phyloP scores from a whole-genome alignment of 352 stramenopile genomes.

The Phytophthora chlamydospora region DNA sequence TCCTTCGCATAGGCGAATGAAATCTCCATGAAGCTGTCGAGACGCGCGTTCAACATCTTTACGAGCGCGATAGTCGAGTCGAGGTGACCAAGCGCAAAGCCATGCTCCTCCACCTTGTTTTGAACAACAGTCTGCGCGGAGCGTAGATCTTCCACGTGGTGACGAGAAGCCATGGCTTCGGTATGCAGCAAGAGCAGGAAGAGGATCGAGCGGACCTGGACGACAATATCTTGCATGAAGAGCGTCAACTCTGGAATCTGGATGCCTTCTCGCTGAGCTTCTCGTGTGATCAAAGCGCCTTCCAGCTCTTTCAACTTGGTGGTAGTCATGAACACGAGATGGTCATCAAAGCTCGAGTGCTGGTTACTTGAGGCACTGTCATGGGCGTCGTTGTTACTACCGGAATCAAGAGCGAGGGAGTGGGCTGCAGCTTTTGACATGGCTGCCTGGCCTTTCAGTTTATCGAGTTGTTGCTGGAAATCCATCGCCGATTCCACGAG shows the following conservation, averaged over 20 bases:
- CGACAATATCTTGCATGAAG: conserved; percentile 51
- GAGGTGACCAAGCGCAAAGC: conserved; percentile 58
- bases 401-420: conserved; percentile 5
- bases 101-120: conserved; percentile 45
- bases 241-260: conserved; percentile 32
- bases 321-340: conserved; percentile 46
- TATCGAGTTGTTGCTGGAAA: conserved; percentile 56
- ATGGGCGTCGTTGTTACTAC: conserved; percentile 16
- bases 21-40: conserved; percentile 72
- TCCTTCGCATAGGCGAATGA: conserved; percentile 75
- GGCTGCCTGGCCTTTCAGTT: conserved; percentile 57
- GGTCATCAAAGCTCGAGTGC: conserved; percentile 46
- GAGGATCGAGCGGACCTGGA: conserved; percentile 66
- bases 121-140: conserved; percentile 37
- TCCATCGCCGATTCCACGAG: conserved; percentile 40
- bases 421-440: conserved; percentile 33
- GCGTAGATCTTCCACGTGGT: conserved; percentile 42
- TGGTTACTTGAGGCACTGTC: background rate
- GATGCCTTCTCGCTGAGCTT: conserved; percentile 24
- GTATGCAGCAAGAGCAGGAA: conserved; percentile 53
- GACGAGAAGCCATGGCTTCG: conserved; percentile 45
- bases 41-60: conserved; percentile 64
- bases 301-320: conserved; percentile 45
- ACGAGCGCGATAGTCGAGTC: conserved; percentile 57
- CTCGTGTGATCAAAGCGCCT: conserved; percentile 21